A percentile compares a stretch with the other conserved stretches of the same genome.
Evolutionary conservation across 139 green algal genomes (phyloP).

Genomic region (Volvox reticuliferus): DNA sequence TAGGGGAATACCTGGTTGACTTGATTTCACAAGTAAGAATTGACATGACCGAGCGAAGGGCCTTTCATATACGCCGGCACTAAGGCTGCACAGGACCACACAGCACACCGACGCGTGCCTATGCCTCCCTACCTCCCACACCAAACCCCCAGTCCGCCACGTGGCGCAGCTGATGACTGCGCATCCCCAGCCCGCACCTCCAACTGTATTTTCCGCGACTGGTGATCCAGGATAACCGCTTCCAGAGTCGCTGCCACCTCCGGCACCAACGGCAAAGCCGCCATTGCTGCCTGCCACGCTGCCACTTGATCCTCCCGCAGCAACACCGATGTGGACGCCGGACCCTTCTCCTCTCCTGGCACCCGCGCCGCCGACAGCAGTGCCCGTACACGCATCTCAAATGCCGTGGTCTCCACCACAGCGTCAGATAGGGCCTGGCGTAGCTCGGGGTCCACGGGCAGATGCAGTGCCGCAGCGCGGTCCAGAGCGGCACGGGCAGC

Average conservation of each 20-base stretch:
- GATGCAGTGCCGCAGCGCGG: background rate
- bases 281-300: background rate
- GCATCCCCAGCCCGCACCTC: background rate
- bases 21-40: no score
- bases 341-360: background rate
- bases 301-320: slow-evolving; percentile 5
- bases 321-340: background rate
- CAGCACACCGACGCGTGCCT: no score
- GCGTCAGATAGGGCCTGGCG: slow-evolving; percentile 21
- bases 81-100: no score
- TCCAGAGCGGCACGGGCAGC: slow-evolving; percentile 4
- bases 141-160: no score
- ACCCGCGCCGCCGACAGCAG: slow-evolving; percentile 23
- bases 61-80: no score
- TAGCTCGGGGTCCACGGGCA: slow-evolving; percentile 25
- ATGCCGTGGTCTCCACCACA: slow-evolving; percentile 10
- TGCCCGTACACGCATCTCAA: slow-evolving; percentile 2
- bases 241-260: slow-evolving; percentile 18
- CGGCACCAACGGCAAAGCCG: slow-evolving; percentile 22
- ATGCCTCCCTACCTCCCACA: no score
- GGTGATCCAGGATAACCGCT: slow-evolving; percentile 32
- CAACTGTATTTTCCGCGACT: background rate
- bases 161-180: no score
- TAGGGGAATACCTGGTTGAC: no score
- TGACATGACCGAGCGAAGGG: no score